A percentile compares a stretch with the other conserved stretches of the same genome.
Conservation (phyloP, 106 monocot species). For the Triglochin maritima region DNA sequence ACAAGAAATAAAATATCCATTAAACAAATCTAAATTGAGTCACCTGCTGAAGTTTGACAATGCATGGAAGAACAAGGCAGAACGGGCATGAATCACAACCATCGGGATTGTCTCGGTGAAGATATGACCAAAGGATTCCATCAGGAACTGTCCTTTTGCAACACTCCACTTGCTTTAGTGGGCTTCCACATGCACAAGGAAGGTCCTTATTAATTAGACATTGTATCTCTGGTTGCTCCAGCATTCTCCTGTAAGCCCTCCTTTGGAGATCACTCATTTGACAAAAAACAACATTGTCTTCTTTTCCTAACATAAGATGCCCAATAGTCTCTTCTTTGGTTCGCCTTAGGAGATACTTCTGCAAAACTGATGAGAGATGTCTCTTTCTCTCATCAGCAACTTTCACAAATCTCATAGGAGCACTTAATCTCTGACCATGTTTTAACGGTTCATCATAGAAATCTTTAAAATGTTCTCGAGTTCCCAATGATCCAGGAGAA, state of each 20-base stretch:
- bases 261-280: conserved; percentile 93
- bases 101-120: conserved; percentile 80
- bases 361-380: conserved; percentile 65
- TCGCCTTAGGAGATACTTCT: conserved; percentile 70
- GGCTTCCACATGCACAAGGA: conserved; percentile 87
- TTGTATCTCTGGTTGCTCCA: conserved; percentile 85
- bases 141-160: conserved; percentile 66
- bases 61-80: conserved; percentile 93
- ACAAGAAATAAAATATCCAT: background rate
- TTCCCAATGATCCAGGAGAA: conserved; percentile 79
- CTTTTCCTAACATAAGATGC: conserved; percentile 96
- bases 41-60: conserved; percentile 95
- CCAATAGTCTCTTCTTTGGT: conserved; percentile 98
- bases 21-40: conserved; percentile 1
- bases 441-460: conserved; percentile 94
- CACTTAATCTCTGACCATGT: conserved; percentile 84
- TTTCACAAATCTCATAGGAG: conserved; percentile 72
- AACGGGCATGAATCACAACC: conserved; percentile 94
- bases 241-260: conserved; percentile 86
- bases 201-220: conserved; percentile 86
- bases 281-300: conserved; percentile 95
- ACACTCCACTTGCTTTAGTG: conserved; percentile 77
- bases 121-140: conserved; percentile 94
- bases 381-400: conserved; percentile 70
- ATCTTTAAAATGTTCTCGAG: conserved; percentile 78